Conservation (phyloP, 495 filamentous ascomycete species). For the Podospora bellae-mahoneyi region DNA sequence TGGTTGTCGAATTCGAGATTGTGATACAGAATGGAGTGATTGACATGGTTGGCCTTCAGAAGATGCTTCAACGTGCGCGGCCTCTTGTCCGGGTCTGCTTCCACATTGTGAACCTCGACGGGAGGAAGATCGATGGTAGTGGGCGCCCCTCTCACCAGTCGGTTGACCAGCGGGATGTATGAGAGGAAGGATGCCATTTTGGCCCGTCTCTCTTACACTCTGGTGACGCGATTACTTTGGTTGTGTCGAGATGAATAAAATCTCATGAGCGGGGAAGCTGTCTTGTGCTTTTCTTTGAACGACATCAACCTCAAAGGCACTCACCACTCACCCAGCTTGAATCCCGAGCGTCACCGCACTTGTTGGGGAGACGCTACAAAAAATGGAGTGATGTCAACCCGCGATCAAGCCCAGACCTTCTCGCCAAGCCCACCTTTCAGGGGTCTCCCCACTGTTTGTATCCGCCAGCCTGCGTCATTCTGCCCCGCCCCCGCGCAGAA, state of each 20-base stretch:
- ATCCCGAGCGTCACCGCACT: neutral
- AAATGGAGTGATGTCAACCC: constrained; percentile 22
- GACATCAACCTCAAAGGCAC: neutral
- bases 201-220: neutral
- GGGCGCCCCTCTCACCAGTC: constrained; percentile 35
- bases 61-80: constrained; percentile 85
- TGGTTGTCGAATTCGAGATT: constrained; percentile 82
- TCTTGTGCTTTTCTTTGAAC: neutral
- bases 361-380: constrained; percentile 12
- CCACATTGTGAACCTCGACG: constrained; percentile 71
- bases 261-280: neutral
- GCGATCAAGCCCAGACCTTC: constrained; percentile 14
- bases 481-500: constrained; percentile 19
- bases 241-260: neutral
- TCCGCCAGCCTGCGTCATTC: constrained; percentile 1
- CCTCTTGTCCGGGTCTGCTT: constrained; percentile 72
- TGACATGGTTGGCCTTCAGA: constrained; percentile 84
- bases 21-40: constrained; percentile 79
- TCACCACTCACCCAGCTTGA: neutral
- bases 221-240: neutral
- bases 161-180: constrained; percentile 46
- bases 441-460: neutral
- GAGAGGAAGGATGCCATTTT: constrained; percentile 46
- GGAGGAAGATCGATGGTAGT: constrained; percentile 61
- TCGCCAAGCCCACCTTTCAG: neutral